Evolutionary conservation across 352 stramenopile genomes (phyloP).

Genomic region (Globisporangium heterothallicum): DNA sequence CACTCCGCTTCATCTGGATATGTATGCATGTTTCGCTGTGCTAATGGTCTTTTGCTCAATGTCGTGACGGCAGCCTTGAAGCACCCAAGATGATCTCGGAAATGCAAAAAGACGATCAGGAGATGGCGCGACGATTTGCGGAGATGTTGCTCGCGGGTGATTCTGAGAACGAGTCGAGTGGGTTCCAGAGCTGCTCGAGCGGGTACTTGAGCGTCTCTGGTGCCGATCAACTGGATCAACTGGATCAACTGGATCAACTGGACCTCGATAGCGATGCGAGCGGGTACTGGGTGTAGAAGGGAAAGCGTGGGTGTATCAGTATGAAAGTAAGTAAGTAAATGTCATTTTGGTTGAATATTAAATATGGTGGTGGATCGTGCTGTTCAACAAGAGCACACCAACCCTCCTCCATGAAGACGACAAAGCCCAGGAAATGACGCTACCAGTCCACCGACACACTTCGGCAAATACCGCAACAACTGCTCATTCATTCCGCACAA

Average conservation of each 20-base stretch:
- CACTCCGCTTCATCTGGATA: not conserved
- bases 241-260: constrained; percentile 21
- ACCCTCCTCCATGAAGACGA: too few relatives aligned
- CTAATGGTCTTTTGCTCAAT: not conserved
- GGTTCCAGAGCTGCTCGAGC: constrained; percentile 58
- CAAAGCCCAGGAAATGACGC: too few relatives aligned
- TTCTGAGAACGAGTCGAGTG: constrained; percentile 37
- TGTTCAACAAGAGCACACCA: too few relatives aligned
- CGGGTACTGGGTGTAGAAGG: constrained; percentile 15
- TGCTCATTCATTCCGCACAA: too few relatives aligned
- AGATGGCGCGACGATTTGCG: constrained; percentile 27
- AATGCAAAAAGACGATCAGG: constrained; percentile 43
- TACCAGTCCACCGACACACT: too few relatives aligned
- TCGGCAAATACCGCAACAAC: too few relatives aligned
- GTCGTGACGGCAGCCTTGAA: constrained; percentile 8
- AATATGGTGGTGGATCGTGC: constrained; percentile 5
- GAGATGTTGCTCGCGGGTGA: constrained; percentile 14
- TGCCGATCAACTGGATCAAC: constrained; percentile 27
- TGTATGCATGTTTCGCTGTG: not conserved
- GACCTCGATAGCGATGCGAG: constrained; percentile 21
- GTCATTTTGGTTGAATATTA: constrained; percentile 6
- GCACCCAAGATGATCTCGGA: constrained; percentile 24
- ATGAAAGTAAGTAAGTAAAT: constrained; percentile 1
- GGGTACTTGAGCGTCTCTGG: constrained; percentile 35
- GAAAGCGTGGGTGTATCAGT: not conserved